phyloP scores from a whole-genome alignment of 192 early-diverging fungal genomes.

The Coemansia nantahalensis region DNA sequence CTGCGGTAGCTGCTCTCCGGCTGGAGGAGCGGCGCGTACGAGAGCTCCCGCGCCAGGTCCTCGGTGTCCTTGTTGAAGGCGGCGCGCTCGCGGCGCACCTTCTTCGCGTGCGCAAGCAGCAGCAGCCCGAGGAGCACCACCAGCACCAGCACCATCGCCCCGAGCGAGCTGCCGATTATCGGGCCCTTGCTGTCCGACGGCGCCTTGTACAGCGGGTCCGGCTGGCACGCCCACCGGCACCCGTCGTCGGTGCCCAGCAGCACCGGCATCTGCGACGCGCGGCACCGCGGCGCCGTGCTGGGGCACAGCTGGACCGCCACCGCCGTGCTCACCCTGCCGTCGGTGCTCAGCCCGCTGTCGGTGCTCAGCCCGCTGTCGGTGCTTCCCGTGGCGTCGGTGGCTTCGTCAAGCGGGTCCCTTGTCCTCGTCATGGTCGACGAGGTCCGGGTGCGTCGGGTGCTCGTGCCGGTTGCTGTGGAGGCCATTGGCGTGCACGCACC shows the following conservation, averaged over 20 bases:
- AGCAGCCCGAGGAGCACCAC: slow-evolving; percentile 19
- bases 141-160: slow-evolving; percentile 29
- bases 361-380: too few relatives aligned
- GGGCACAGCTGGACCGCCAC: too few relatives aligned
- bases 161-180: slow-evolving; percentile 45
- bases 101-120: slow-evolving; percentile 14
- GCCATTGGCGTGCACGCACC: too few relatives aligned
- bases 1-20: background rate
- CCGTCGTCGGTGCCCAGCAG: slow-evolving; percentile 14
- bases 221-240: slow-evolving; percentile 34
- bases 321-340: too few relatives aligned
- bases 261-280: slow-evolving; percentile 20
- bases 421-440: too few relatives aligned
- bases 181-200: slow-evolving; percentile 27
- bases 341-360: too few relatives aligned
- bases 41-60: slow-evolving; percentile 45
- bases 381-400: too few relatives aligned
- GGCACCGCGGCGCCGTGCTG: slow-evolving; percentile 2
- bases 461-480: too few relatives aligned
- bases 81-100: slow-evolving; percentile 16
- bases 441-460: too few relatives aligned
- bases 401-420: too few relatives aligned
- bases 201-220: slow-evolving; percentile 32
- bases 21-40: slow-evolving; percentile 25
- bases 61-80: slow-evolving; percentile 36